phyloP scores from a whole-genome alignment of 2,329 filamentous ascomycete species.

The Celoporthe dispersa region DNA sequence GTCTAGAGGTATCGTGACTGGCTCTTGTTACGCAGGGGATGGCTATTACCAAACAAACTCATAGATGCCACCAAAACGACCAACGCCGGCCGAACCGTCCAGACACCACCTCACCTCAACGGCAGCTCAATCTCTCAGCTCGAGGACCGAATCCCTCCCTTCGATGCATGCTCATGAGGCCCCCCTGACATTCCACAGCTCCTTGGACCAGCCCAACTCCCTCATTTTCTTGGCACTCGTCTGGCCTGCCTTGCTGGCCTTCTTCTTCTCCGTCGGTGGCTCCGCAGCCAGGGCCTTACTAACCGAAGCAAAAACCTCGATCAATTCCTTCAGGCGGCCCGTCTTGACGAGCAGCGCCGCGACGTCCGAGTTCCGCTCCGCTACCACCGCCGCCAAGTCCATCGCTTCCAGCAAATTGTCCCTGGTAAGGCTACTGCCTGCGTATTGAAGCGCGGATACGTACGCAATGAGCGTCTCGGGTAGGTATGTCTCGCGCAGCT shows the following conservation, averaged over 20 bases:
- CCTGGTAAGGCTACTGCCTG: conserved; percentile 73
- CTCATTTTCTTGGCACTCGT: conserved; percentile 63
- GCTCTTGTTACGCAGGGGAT: conserved; percentile 12
- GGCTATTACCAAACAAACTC: conserved; percentile 18
- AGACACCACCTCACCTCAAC: background rate
- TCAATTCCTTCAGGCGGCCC: conserved; percentile 73
- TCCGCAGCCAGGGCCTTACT: conserved; percentile 71
- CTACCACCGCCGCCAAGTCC: conserved; percentile 79
- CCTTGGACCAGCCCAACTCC: conserved; percentile 65
- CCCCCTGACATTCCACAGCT: conserved; percentile 63
- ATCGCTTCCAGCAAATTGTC: conserved; percentile 83
- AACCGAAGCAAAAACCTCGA: conserved; percentile 75
- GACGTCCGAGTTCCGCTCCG: conserved; percentile 70
- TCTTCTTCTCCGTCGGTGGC: conserved; percentile 57
- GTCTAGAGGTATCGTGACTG: conserved; percentile 24
- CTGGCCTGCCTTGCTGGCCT: conserved; percentile 38
- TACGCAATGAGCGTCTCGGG: conserved; percentile 87
- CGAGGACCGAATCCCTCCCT: background rate
- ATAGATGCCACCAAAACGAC: conserved; percentile 12
- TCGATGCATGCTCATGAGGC: conserved; percentile 27
- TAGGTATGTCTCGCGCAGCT: conserved; percentile 77
- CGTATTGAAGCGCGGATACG: conserved; percentile 78
- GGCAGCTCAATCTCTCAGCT: background rate
- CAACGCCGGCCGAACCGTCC: background rate
- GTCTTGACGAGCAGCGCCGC: conserved; percentile 66